Percentiles rank a stretch among this genome's conserved stretches.
Evolutionary conservation across 2,329 filamentous ascomycete species (phyloP).

Genomic region (Penicillium thymicola): DNA sequence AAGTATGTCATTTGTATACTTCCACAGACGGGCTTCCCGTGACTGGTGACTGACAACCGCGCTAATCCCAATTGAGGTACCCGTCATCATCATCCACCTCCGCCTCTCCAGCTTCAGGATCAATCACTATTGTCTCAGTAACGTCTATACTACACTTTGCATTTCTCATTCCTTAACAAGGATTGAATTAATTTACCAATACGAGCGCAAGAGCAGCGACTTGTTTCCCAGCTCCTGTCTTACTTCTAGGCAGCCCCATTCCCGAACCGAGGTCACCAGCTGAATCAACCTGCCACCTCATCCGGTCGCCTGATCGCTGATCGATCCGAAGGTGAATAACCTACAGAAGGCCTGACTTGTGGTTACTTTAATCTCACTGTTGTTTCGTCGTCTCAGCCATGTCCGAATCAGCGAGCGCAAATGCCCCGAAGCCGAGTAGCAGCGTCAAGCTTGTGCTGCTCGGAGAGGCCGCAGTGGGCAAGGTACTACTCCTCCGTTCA

Average conservation of each 20-base stretch:
- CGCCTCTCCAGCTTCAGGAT: slow-evolving; percentile 11
- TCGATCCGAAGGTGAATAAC: slow-evolving; percentile 19
- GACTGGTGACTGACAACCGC: slow-evolving; percentile 30
- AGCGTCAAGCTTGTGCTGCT: slow-evolving; percentile 99
- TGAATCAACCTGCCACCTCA: slow-evolving; percentile 21
- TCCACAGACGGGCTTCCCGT: slow-evolving; percentile 22
- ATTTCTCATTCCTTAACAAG: slow-evolving; percentile 7
- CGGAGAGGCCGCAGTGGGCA: slow-evolving; percentile 96
- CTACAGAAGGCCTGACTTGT: slow-evolving; percentile 32
- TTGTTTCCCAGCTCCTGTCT: slow-evolving; percentile 20
- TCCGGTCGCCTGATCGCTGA: slow-evolving; percentile 25
- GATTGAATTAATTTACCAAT: slow-evolving; percentile 6
- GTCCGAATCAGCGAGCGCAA: slow-evolving; percentile 66
- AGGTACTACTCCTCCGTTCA: slow-evolving; percentile 58
- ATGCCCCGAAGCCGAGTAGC: slow-evolving; percentile 89
- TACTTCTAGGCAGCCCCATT: slow-evolving; percentile 22
- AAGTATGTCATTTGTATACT: slow-evolving; percentile 1
- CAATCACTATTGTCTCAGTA: slow-evolving; percentile 5
- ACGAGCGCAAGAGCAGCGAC: background rate
- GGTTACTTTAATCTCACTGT: slow-evolving; percentile 2
- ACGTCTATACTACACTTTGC: slow-evolving; percentile 10
- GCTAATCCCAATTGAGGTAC: slow-evolving; percentile 27
- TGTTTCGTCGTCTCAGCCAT: slow-evolving; percentile 44
- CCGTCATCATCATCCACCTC: slow-evolving; percentile 24
- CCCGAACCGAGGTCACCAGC: slow-evolving; percentile 15